Conservation (phyloP, 805 yeast species). For the Yamadazyma tumulicola region DNA sequence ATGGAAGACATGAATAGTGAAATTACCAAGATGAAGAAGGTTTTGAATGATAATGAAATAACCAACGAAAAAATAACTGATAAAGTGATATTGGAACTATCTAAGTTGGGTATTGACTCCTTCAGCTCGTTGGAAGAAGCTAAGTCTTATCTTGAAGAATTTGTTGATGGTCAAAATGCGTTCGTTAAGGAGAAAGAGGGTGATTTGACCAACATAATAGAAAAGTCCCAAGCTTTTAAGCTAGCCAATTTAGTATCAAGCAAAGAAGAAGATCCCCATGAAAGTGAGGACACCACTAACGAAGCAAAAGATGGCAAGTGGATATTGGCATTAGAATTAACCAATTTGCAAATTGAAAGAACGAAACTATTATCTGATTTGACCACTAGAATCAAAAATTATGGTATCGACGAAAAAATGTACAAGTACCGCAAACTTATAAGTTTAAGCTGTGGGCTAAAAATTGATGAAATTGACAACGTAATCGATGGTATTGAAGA, state of each 20-base stretch:
- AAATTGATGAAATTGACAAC: slow-evolving; percentile 75
- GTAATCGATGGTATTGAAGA: slow-evolving; percentile 74
- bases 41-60: slow-evolving; percentile 50
- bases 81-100: slow-evolving; percentile 20
- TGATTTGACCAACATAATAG: slow-evolving; percentile 18
- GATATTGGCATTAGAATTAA: slow-evolving; percentile 32
- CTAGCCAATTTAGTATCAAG: slow-evolving; percentile 41
- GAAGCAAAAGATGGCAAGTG: slow-evolving; percentile 13
- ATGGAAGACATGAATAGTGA: slow-evolving; percentile 38
- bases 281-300: slow-evolving; percentile 11
- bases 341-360: slow-evolving; percentile 53
- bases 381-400: slow-evolving; percentile 41
- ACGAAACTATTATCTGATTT: slow-evolving; percentile 42
- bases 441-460: slow-evolving; percentile 71
- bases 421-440: slow-evolving; percentile 77
- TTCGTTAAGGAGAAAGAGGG: slow-evolving; percentile 16
- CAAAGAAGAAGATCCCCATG: slow-evolving; percentile 28
- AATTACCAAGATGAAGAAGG: slow-evolving; percentile 45
- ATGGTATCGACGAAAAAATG: slow-evolving; percentile 51
- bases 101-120: slow-evolving; percentile 25
- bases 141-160: slow-evolving; percentile 3
- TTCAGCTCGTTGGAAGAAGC: slow-evolving; percentile 13
- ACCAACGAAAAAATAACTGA: slow-evolving; percentile 27
- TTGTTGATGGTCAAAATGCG: slow-evolving; percentile 14
- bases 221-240: slow-evolving; percentile 42